Base-by-base conservation (phyloP, 2,329 filamentous ascomycete genomes). In the Clarireedia paspali region DNA sequence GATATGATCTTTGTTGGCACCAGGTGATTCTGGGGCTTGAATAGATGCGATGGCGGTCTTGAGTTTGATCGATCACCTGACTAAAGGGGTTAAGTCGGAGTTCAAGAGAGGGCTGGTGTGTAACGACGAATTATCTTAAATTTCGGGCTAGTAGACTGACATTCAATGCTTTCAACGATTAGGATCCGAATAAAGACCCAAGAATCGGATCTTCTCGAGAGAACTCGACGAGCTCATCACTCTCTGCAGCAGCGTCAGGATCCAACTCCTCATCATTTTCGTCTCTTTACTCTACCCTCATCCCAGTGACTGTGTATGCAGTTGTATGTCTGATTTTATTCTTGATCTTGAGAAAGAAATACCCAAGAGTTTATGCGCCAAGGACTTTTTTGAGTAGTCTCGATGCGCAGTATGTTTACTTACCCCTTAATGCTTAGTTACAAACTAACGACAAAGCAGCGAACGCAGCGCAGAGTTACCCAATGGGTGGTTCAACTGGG, bases 301-400 rank as follows among this genome's bases (percentile, higher is more conserved):
- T 80, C 6, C 81, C 81, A 9, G 73, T 82, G 5, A 63, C 79
- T 46, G 59, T 77, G 45, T 74, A 77, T 57, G 73, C 78, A 5
- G 69, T 61, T 26, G 62, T 79, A 36, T 82, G 78, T 61, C 55
- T 82, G n/a, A 27, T 70, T 59, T 68, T 81, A 55, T 84, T 83
- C 65, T 62, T 82, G 50, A 47, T 75, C 15, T 64, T 79, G 40
- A 72, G 81, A 44, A 72, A 72, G 49, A 76, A 72, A 27, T 73
- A 75, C 42, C 69, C 72, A 23, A 74, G 80, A 26, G 80, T 81
- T 51, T 84, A 84, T 66, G 73, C 78, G 6, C 80, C 81, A 5
- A 73, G 81, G 60, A 74, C 77, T 1, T 74, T 81, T 27, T 63
- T 80, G 26, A 72, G 71, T 17, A 78, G 78, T 45, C 67, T 80